Conservation (phyloP, 2,329 filamentous ascomycete genomes). For the Allantophomopsis lycopodina region DNA sequence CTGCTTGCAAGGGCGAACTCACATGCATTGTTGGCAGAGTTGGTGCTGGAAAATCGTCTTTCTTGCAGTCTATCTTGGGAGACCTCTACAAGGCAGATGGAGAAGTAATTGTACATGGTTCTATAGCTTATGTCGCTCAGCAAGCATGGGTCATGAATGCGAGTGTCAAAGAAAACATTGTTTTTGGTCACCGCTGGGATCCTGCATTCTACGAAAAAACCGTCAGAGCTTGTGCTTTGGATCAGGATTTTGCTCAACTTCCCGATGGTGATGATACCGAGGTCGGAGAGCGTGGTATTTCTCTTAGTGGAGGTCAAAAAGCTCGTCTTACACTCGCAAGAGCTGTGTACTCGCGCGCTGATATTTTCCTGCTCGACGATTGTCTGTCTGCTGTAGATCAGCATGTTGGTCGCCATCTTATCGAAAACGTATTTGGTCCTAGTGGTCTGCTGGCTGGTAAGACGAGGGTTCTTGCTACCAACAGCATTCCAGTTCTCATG, state of each 20-base stretch:
- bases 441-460: conserved; percentile 73
- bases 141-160: conserved; percentile 96
- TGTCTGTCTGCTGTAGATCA: conserved; percentile 95
- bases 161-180: conserved; percentile 90
- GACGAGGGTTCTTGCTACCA: conserved; percentile 86
- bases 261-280: conserved; percentile 95
- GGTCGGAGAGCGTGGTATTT: conserved; percentile 93
- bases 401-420: conserved; percentile 88
- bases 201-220: conserved; percentile 89
- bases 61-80: conserved; percentile 77
- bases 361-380: conserved; percentile 90
- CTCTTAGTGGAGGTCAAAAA: conserved; percentile 90
- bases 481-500: conserved; percentile 81
- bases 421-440: conserved; percentile 81
- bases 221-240: conserved; percentile 76
- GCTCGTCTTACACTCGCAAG: conserved; percentile 82
- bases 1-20: conserved; percentile 82
- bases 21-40: conserved; percentile 89
- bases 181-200: conserved; percentile 92
- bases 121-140: conserved; percentile 83
- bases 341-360: conserved; percentile 92
- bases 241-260: conserved; percentile 82
- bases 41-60: conserved; percentile 88
- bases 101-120: conserved; percentile 68
- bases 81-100: conserved; percentile 86